phyloP scores from a whole-genome alignment of 2,329 filamentous ascomycete genomes.

The Sphaerulina musiva region DNA sequence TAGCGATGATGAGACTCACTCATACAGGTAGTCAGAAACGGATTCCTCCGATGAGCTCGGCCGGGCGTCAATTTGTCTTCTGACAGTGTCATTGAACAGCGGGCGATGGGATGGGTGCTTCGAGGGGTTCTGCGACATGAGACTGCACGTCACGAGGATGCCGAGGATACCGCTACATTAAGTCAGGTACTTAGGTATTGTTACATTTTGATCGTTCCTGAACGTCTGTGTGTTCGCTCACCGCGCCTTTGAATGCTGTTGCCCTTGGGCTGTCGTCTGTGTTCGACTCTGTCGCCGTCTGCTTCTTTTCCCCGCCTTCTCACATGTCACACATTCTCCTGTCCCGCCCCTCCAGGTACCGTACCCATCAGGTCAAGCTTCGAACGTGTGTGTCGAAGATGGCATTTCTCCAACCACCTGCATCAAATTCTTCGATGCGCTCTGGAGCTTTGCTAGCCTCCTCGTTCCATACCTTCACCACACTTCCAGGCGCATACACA shows the following conservation, averaged over 20 bases:
- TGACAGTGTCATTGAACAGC: no score
- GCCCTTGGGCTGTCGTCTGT: background rate
- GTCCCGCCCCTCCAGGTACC: no score
- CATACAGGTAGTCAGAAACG: no score
- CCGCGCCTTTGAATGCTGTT: background rate
- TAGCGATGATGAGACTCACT: no score
- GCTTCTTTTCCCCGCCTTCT: background rate
- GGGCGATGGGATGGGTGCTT: no score
- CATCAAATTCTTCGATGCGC: slow-evolving; percentile 65
- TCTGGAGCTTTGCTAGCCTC: slow-evolving; percentile 65
- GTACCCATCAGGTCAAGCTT: slow-evolving; percentile 19
- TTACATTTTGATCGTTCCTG: background rate
- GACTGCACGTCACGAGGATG: background rate
- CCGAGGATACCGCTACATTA: background rate
- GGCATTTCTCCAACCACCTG: slow-evolving; percentile 72
- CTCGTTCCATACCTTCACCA: slow-evolving; percentile 84
- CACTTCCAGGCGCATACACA: slow-evolving; percentile 79
- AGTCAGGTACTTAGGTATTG: background rate
- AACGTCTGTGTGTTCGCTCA: background rate
- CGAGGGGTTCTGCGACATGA: no score
- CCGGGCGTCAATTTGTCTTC: no score
- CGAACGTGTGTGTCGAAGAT: slow-evolving; percentile 56
- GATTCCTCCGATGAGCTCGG: no score
- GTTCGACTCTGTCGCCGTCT: background rate
- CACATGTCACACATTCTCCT: background rate